Evolutionary conservation across 495 filamentous ascomycete species (phyloP).

Genomic region (Annulohypoxylon stygium): DNA sequence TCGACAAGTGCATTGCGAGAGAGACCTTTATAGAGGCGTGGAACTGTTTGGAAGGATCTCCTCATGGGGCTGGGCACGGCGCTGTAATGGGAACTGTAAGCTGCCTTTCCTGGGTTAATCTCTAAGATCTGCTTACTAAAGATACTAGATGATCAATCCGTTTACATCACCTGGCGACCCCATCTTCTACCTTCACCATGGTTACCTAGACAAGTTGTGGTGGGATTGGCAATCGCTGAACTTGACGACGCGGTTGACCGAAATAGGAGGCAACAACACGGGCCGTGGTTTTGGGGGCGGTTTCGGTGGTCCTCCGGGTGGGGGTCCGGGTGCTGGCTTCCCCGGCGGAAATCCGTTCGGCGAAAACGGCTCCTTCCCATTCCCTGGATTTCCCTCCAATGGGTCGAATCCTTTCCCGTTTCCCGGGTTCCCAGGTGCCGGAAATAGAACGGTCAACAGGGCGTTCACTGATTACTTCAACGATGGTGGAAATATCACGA

Average conservation of each 20-base stretch:
- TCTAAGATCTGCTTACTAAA: not conserved
- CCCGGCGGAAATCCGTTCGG: conserved; percentile 21
- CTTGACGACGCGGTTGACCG: conserved; percentile 44
- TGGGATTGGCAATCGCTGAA: conserved; percentile 62
- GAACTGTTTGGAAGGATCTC: conserved; percentile 56
- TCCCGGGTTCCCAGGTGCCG: conserved; percentile 11
- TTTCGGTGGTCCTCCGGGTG: not conserved
- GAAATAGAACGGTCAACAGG: conserved; percentile 14
- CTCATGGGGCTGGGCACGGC: conserved; percentile 58
- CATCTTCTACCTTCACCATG: conserved; percentile 66
- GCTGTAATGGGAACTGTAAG: conserved; percentile 53
- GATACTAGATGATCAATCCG: conserved; percentile 50
- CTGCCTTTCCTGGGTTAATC: not conserved
- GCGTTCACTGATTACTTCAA: conserved; percentile 51
- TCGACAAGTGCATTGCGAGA: conserved; percentile 52
- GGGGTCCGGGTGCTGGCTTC: conserved; percentile 10
- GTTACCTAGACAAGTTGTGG: conserved; percentile 65
- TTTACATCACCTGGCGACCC: conserved; percentile 58
- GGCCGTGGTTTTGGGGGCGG: conserved; percentile 17
- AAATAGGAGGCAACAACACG: conserved; percentile 51
- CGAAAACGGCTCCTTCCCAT: conserved; percentile 14
- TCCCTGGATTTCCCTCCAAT: conserved; percentile 18
- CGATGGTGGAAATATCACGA: conserved; percentile 52
- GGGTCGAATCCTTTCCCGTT: conserved; percentile 29
- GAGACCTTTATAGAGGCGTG: conserved; percentile 49